These are phyloP conservation scores for Porcisia deanei DNA, from an alignment of 208 protist genomes.

Conservation along the genomic window DNA sequence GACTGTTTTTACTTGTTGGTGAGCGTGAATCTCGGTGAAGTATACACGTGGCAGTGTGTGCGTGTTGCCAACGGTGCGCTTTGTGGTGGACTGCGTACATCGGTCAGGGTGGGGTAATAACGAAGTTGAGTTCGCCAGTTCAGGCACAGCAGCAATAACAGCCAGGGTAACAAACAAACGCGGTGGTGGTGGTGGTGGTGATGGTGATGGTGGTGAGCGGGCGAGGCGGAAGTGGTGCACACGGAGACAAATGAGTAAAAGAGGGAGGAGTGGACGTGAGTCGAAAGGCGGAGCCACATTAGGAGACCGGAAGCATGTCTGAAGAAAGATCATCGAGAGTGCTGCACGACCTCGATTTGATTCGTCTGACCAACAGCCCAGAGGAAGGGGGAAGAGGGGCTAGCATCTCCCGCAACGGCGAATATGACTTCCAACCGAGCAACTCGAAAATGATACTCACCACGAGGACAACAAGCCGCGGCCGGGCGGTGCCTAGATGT, in stretches of 20 bases:
- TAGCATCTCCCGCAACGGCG: background rate
- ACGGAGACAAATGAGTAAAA: background rate
- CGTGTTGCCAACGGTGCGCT: background rate
- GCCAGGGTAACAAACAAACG: background rate
- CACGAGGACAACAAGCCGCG: background rate
- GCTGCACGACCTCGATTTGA: background rate
- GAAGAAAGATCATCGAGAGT: background rate
- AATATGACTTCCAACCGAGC: background rate
- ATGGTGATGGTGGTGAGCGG: too few species aligned
- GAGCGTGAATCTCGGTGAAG: background rate
- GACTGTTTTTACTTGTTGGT: background rate
- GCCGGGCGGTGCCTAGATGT: background rate
- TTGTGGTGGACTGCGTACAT: background rate
- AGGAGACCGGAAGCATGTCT: background rate
- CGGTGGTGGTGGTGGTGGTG: too few species aligned
- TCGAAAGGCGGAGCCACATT: background rate
- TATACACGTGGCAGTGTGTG: background rate
- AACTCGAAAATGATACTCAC: background rate
- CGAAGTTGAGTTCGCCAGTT: background rate
- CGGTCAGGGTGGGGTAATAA: background rate
- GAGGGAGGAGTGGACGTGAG: background rate
- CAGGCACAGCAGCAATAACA: background rate
- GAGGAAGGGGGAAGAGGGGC: background rate
- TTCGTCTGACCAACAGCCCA: background rate
- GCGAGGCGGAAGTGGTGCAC: too few species aligned